These are phyloP conservation scores for Tricladium varicosporioides DNA, from an alignment of 2,329 filamentous ascomycete species.

Conservation along the genomic window DNA sequence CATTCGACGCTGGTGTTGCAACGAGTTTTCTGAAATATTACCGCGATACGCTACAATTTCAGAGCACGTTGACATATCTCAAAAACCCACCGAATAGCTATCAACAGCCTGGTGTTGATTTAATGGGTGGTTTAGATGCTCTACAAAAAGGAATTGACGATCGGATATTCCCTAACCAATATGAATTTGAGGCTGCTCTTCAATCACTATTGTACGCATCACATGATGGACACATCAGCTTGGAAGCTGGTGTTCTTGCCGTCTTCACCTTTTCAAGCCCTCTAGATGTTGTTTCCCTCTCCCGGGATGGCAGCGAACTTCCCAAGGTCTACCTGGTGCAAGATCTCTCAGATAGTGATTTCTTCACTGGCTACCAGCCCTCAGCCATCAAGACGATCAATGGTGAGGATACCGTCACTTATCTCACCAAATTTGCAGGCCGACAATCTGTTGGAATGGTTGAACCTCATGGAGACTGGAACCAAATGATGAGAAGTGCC, in stretches of 20 bases:
- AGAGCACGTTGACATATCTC: slow-evolving; percentile 34
- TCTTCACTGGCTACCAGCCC: slow-evolving; percentile 17
- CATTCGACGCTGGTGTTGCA: slow-evolving; percentile 44
- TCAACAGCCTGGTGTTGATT: slow-evolving; percentile 45
- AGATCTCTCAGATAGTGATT: slow-evolving; percentile 32
- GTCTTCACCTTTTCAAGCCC: slow-evolving; percentile 48
- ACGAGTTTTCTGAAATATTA: slow-evolving; percentile 43
- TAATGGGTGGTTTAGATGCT: slow-evolving; percentile 42
- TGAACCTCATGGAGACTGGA: slow-evolving; percentile 37
- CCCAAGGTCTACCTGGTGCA: slow-evolving; percentile 32
- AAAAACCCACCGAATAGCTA: slow-evolving; percentile 51
- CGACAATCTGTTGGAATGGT: slow-evolving; percentile 32
- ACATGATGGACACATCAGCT: slow-evolving; percentile 63
- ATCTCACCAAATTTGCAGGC: slow-evolving; percentile 42
- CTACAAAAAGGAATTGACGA: slow-evolving; percentile 42
- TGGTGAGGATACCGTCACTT: slow-evolving; percentile 45
- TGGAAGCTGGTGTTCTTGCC: slow-evolving; percentile 43
- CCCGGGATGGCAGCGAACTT: slow-evolving; percentile 45
- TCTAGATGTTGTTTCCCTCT: slow-evolving; percentile 54
- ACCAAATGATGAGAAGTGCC: slow-evolving; percentile 18
- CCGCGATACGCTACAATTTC: slow-evolving; percentile 40
- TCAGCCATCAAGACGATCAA: slow-evolving; percentile 52
- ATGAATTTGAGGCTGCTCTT: slow-evolving; percentile 54
- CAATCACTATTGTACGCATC: slow-evolving; percentile 47
- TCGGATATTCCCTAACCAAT: slow-evolving; percentile 48